phyloP scores from a whole-genome alignment of 1,139 yeast species.

The Waltiozyma sp. region DNA sequence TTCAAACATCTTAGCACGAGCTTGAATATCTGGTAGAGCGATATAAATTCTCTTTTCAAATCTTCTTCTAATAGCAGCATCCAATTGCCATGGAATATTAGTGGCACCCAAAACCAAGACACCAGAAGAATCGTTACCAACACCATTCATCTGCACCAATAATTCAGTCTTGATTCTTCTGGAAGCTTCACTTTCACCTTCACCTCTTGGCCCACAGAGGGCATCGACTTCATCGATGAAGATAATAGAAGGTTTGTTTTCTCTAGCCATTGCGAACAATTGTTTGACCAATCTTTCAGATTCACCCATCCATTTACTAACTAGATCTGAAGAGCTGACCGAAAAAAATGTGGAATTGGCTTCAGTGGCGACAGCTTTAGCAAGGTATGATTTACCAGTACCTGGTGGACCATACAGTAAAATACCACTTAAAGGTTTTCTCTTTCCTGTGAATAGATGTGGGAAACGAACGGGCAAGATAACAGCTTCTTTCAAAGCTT shows the following conservation, averaged over 20 bases:
- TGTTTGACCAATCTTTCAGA: constrained; percentile 92
- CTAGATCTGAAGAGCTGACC: constrained; percentile 88
- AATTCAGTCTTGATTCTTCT: constrained; percentile 94
- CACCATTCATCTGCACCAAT: constrained; percentile 97
- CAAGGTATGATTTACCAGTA: constrained; percentile 93
- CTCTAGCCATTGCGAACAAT: constrained; percentile 90
- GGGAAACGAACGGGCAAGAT: constrained; percentile 92
- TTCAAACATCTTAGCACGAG: constrained; percentile 89
- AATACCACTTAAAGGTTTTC: constrained; percentile 90
- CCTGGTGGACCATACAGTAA: constrained; percentile 97
- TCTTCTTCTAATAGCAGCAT: constrained; percentile 94
- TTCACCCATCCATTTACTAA: constrained; percentile 99
- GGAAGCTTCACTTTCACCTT: constrained; percentile 94
- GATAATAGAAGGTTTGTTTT: constrained; percentile 87
- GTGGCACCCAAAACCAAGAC: constrained; percentile 96
- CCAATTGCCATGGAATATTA: constrained; percentile 97
- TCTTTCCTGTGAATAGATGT: constrained; percentile 84
- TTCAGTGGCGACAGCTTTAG: constrained; percentile 97
- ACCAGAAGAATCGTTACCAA: constrained; percentile 88
- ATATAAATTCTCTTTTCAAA: constrained; percentile 93
- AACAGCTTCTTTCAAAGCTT: constrained; percentile 94
- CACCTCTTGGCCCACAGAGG: constrained; percentile 95
- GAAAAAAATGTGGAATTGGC: constrained; percentile 95
- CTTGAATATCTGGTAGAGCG: constrained; percentile 85
- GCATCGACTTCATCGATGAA: constrained; percentile 98